phyloP scores from a whole-genome alignment of 1,139 yeast genomes.

The Sugiyamaella japonica region DNA sequence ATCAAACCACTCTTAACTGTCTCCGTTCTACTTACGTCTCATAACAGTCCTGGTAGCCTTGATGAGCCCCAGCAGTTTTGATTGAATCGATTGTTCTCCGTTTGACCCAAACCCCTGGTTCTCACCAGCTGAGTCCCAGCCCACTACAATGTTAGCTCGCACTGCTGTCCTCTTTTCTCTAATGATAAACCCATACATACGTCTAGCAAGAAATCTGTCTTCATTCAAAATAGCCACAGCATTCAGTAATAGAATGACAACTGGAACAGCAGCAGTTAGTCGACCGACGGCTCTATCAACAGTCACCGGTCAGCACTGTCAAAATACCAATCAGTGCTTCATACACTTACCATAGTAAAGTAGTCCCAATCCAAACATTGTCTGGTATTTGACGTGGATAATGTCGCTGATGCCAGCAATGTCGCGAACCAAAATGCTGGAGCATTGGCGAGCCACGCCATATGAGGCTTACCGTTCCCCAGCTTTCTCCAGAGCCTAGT shows the following conservation, averaged over 20 bases:
- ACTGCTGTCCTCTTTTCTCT: background rate
- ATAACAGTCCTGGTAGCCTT: slow-evolving; percentile 73
- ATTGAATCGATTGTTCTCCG: slow-evolving; percentile 51
- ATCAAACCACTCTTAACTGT: background rate
- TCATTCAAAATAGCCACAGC: slow-evolving; percentile 80
- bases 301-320: background rate
- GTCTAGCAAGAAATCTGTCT: slow-evolving; percentile 75
- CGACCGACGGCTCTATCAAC: background rate
- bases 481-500: too few relatives aligned
- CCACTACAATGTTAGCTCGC: slow-evolving; percentile 24
- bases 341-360: slow-evolving; percentile 52
- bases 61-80: slow-evolving; percentile 61
- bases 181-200: slow-evolving; percentile 41
- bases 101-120: slow-evolving; percentile 44
- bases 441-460: background rate
- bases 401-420: background rate
- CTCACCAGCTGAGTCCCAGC: slow-evolving; percentile 37
- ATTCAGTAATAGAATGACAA: slow-evolving; percentile 64
- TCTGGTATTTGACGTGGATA: background rate
- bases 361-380: slow-evolving; percentile 71
- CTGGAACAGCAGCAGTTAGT: slow-evolving; percentile 20
- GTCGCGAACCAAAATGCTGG: background rate
- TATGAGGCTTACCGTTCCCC: too few relatives aligned
- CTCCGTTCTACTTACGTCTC: slow-evolving; percentile 50
- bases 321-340: background rate